Evolutionary conservation across 2,329 filamentous ascomycete genomes (phyloP).

Genomic region (Sphaerulina musiva): DNA sequence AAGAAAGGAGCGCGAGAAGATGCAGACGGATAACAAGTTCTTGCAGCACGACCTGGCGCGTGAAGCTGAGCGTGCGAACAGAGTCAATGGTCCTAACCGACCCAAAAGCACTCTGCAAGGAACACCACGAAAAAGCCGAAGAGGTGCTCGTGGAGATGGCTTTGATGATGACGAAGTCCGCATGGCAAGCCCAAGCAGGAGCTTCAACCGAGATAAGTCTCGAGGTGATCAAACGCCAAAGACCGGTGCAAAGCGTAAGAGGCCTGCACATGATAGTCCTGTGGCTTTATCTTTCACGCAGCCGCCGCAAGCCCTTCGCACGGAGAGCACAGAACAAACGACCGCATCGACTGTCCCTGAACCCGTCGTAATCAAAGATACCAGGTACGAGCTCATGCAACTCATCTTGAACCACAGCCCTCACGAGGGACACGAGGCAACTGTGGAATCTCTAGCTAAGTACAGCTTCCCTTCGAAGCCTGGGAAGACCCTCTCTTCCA

Average conservation of each 20-base stretch:
- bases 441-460: slow-evolving; percentile 61
- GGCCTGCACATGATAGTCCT: slow-evolving; percentile 59
- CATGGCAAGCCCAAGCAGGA: slow-evolving; percentile 32
- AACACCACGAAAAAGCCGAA: slow-evolving; percentile 27
- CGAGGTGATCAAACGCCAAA: slow-evolving; percentile 54
- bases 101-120: slow-evolving; percentile 17
- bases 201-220: slow-evolving; percentile 38
- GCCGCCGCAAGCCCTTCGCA: slow-evolving; percentile 15
- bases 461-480: slow-evolving; percentile 61
- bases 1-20: slow-evolving; percentile 58
- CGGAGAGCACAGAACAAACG: slow-evolving; percentile 21
- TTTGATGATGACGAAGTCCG: slow-evolving; percentile 63
- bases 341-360: slow-evolving; percentile 4
- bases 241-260: slow-evolving; percentile 60
- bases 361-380: slow-evolving; percentile 9
- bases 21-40: slow-evolving; percentile 65
- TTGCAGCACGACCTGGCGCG: slow-evolving; percentile 64
- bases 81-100: slow-evolving; percentile 31
- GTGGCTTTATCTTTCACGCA: slow-evolving; percentile 40
- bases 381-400: slow-evolving; percentile 45
- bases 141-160: slow-evolving; percentile 53
- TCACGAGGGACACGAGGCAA: slow-evolving; percentile 51
- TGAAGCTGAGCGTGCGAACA: slow-evolving; percentile 49
- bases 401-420: slow-evolving; percentile 58
- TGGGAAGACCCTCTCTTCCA: slow-evolving; percentile 55